Base-by-base conservation (phyloP, 2,329 filamentous ascomycete genomes). In the Biscogniauxia sp. region DNA sequence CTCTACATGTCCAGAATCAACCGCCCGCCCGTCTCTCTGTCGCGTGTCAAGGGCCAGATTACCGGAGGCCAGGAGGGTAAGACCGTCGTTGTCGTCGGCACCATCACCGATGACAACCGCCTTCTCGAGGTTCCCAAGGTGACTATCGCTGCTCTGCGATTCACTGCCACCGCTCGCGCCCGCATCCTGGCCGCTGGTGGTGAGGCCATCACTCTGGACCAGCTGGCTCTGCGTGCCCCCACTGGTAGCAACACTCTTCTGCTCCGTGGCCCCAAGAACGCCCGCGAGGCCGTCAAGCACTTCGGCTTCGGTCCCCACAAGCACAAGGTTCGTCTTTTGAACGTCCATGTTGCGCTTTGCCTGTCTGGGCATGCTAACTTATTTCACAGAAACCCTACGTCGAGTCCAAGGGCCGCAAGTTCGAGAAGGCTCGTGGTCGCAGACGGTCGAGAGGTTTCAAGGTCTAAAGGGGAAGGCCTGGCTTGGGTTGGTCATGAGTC, bases 401-500 rank as follows among this genome's bases (percentile, higher is more conserved):
- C 76, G 87, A 92, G 82, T 96, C 92, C 86, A 99, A 99, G 91
- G 96, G 96, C 77, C 91, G 95, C 84, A 99, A 99, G 88, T 99
- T 99, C 86, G 96, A 99, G 90, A 88, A 88, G 77, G 95, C 93
- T 77, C 93, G 95, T 95, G 96, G 95, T 82, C 93, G 95, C 84
- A 96, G 95, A 90, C 87, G 93, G 80, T 98, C 93, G 76, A 88
- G 91, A 77, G 95, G 96, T 88, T 99, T 99, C 93, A 99, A 99
- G 93, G 95, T 99, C 79, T 99, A 97, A 92, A 79, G 80, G 69
- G 82, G 66, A n/a, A 45, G 28, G 28, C 7, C 11, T 62, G 70
- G 66, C 55, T 59, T 70, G 67, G 68, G 64, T 69, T 66, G 65
- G 66, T 69, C 66, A 65, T 70, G 67, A 63, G 65, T 70, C 60